Percentiles rank a stretch among this genome's conserved stretches.
phyloP scores from a whole-genome alignment of 164 flowering plant species.

The Vitis rotundifolia region DNA sequence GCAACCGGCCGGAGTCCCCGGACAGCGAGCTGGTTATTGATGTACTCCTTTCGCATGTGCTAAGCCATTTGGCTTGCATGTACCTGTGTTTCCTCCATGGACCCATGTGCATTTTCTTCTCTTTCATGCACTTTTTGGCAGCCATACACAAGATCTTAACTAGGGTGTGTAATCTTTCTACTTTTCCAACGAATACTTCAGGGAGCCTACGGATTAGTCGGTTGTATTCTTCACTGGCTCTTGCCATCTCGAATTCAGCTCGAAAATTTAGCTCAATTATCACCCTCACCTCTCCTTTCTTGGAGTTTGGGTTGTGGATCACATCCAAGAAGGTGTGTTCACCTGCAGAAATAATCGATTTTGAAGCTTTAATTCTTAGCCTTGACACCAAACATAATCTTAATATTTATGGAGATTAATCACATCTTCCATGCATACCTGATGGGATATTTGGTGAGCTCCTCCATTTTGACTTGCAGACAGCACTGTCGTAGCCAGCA shows the following conservation, averaged over 20 bases:
- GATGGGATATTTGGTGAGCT: constrained; percentile 65
- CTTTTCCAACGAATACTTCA: constrained; percentile 75
- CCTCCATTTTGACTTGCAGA: constrained; percentile 86
- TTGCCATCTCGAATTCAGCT: constrained; percentile 86
- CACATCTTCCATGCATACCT: constrained; percentile 36
- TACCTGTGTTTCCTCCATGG: constrained; percentile 95
- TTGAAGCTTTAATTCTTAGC: too few species aligned
- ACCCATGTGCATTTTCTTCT: constrained; percentile 85
- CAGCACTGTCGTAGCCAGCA: constrained; percentile 53
- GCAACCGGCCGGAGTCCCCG: neutral
- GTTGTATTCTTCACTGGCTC: constrained; percentile 75
- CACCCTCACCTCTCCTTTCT: constrained; percentile 58
- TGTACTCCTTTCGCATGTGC: constrained; percentile 18
- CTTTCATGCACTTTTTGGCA: constrained; percentile 84
- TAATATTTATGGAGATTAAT: too few species aligned
- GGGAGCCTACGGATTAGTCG: constrained; percentile 57
- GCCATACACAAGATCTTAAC: constrained; percentile 69
- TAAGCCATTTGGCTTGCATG: constrained; percentile 91
- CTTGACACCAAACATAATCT: too few species aligned
- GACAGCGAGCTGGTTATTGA: constrained; percentile 12
- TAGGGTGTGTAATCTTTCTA: constrained; percentile 49
- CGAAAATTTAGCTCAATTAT: constrained; percentile 75
- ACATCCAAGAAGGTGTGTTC: constrained; percentile 86
- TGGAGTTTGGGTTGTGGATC: constrained; percentile 39
- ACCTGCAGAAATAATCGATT: constrained; percentile 35